Conservation (phyloP, 495 filamentous ascomycete genomes). For the Lophiostoma macrostomum region DNA sequence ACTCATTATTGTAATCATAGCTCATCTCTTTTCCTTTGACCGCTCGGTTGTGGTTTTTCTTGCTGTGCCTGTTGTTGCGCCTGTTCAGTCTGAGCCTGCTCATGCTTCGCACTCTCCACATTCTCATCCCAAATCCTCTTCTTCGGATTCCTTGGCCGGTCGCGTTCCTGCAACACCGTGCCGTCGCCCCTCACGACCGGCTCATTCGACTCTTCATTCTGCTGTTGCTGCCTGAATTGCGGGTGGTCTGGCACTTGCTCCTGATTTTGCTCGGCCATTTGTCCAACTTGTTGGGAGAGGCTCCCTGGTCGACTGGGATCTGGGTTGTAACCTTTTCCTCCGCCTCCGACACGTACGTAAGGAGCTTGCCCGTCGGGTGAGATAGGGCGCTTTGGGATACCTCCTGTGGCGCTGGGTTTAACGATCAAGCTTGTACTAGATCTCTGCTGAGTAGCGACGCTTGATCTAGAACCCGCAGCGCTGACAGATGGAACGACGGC, state of each 20-base stretch:
- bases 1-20: not conserved
- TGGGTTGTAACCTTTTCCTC: conserved; percentile 33
- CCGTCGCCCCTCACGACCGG: conserved; percentile 42
- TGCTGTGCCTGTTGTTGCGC: not conserved
- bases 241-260: conserved; percentile 33
- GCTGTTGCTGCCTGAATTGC: conserved; percentile 11
- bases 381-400: conserved; percentile 33
- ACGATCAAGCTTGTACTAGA: conserved; percentile 36
- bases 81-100: conserved; percentile 26
- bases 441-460: conserved; percentile 21
- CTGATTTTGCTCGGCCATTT: conserved; percentile 53
- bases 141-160: conserved; percentile 63
- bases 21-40: conserved; percentile 8
- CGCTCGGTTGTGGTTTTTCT: not conserved
- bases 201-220: conserved; percentile 36
- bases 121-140: conserved; percentile 83
- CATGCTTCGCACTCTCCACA: conserved; percentile 35
- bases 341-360: conserved; percentile 40
- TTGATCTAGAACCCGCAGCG: conserved; percentile 3
- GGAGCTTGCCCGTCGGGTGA: conserved; percentile 32
- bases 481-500: conserved; percentile 4
- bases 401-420: conserved; percentile 44
- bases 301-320: conserved; percentile 42
- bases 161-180: conserved; percentile 35
- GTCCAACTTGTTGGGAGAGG: conserved; percentile 53